phyloP scores from a whole-genome alignment of 1,284 basidiomycete genomes.

The Xerocomus amazonicus region DNA sequence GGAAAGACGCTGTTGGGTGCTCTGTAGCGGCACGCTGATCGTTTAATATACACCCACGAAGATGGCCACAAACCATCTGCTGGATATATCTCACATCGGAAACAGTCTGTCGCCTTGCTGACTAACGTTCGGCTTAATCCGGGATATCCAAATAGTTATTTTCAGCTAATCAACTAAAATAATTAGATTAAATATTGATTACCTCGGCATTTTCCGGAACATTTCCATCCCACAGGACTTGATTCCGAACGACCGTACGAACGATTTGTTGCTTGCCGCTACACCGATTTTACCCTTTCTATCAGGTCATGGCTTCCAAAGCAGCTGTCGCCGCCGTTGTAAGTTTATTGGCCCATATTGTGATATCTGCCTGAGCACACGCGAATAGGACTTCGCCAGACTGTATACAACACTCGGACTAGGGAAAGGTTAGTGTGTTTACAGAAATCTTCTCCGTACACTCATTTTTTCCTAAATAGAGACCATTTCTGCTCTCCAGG shows the following conservation, averaged over 20 bases:
- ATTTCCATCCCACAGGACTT: constrained; percentile 5
- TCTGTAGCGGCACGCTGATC: no score
- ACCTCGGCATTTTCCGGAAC: constrained; percentile 30
- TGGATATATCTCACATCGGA: no score
- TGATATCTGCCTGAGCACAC: background rate
- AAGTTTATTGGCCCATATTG: constrained; percentile 26
- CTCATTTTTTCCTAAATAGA: constrained; percentile 47
- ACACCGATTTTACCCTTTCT: background rate
- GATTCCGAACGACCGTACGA: constrained; percentile 15
- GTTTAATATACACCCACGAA: no score
- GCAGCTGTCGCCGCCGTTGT: constrained; percentile 77
- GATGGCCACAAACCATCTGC: no score
- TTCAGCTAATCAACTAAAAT: background rate
- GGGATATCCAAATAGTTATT: background rate
- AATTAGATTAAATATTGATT: background rate
- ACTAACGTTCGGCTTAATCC: no score
- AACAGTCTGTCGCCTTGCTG: no score
- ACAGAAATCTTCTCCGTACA: background rate
- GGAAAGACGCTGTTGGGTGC: no score
- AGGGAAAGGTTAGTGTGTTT: constrained; percentile 72
- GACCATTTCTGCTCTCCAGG: constrained; percentile 84
- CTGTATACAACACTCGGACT: constrained; percentile 89
- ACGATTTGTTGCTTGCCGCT: constrained; percentile 4
- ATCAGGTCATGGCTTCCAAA: constrained; percentile 70
- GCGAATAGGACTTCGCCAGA: constrained; percentile 81